Evolutionary conservation across 2,329 filamentous ascomycete species (phyloP).

Genomic region (Bisporella sp.): DNA sequence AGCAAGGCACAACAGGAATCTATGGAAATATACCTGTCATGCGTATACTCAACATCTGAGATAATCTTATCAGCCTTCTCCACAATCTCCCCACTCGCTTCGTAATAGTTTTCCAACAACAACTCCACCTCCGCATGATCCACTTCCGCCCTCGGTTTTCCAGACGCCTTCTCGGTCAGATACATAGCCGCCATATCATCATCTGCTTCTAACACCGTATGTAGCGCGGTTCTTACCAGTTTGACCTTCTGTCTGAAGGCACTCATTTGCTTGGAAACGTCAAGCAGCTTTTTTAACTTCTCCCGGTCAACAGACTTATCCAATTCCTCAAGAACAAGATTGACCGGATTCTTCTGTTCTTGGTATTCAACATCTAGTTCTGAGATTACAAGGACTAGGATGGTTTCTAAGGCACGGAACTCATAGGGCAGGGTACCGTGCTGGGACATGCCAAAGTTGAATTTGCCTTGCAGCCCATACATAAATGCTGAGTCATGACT

Average conservation of each 20-base stretch:
- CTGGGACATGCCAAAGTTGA: background rate
- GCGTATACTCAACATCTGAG: background rate
- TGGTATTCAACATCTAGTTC: background rate
- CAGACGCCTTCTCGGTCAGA: background rate
- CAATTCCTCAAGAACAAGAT: background rate
- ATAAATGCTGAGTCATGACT: background rate
- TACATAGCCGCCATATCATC: slow-evolving; percentile 1
- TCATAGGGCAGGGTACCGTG: background rate
- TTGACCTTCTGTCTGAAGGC: background rate
- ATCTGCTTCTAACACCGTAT: background rate
- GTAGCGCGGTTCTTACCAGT: background rate
- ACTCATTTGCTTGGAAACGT: background rate
- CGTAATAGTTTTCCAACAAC: background rate
- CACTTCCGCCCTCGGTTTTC: background rate
- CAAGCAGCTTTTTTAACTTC: slow-evolving; percentile 20
- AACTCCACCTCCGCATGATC: background rate
- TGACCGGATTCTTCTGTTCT: background rate
- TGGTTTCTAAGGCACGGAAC: background rate
- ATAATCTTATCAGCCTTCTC: background rate
- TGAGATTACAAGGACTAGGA: background rate
- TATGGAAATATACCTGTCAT: background rate
- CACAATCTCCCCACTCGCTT: background rate
- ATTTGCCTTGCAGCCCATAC: background rate
- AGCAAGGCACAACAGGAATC: background rate
- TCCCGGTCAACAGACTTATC: background rate